Percentiles rank a stretch among this genome's conserved stretches.
Evolutionary conservation across 2,329 filamentous ascomycete species (phyloP).

Genomic region (Phyllosticta citriasiana): DNA sequence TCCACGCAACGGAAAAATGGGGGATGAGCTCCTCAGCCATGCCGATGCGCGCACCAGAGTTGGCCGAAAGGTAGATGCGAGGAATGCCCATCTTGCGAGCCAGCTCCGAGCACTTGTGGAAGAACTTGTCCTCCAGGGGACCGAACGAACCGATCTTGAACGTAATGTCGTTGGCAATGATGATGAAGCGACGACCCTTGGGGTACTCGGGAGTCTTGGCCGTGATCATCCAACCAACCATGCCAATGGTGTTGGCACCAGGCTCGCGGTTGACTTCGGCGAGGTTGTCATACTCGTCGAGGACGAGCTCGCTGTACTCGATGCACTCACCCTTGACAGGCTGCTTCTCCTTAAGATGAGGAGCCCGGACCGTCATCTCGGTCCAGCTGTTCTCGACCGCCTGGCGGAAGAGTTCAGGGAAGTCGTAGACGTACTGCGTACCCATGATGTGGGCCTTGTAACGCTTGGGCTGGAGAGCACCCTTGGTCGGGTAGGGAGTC

Average conservation of each 20-base stretch:
- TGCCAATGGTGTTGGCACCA: constrained; percentile 90
- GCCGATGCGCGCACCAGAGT: constrained; percentile 95
- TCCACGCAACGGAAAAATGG: constrained; percentile 96
- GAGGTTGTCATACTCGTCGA: constrained; percentile 87
- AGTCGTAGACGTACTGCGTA: constrained; percentile 98
- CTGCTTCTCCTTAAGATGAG: constrained; percentile 66
- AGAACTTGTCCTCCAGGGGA: constrained; percentile 93
- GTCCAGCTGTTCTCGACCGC: constrained; percentile 93
- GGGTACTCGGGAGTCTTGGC: constrained; percentile 95
- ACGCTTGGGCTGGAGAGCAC: constrained; percentile 95
- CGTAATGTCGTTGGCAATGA: constrained; percentile 98
- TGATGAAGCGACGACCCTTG: constrained; percentile 80
- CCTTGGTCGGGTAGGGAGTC: constrained; percentile 94
- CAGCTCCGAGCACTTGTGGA: constrained; percentile 96
- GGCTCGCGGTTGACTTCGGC: constrained; percentile 90
- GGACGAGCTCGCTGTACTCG: constrained; percentile 84
- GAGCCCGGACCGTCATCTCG: constrained; percentile 62
- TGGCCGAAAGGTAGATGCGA: constrained; percentile 94
- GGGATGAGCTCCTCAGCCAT: constrained; percentile 95
- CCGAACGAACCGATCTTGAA: constrained; percentile 98
- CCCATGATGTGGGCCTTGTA: constrained; percentile 99
- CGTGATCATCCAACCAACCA: constrained; percentile 97
- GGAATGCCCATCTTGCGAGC: constrained; percentile 91
- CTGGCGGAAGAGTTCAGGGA: constrained; percentile 98
- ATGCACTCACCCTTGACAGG: constrained; percentile 84